These are phyloP conservation scores for Aureobasidium pullulans DNA, from an alignment of 2,329 filamentous ascomycete genomes.

Conservation along the genomic window DNA sequence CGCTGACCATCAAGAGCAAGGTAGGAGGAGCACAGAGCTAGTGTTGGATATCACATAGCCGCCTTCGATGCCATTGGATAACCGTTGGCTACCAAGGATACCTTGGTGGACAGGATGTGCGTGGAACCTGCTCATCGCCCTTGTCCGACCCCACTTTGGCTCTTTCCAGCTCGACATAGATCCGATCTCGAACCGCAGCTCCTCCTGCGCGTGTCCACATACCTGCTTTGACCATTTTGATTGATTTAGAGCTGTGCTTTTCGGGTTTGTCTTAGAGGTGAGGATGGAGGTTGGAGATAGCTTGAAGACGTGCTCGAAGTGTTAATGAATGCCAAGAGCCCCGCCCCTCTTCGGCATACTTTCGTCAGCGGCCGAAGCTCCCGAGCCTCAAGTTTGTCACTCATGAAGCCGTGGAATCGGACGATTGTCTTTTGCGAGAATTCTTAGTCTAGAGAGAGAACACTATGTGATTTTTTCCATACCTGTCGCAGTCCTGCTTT, in stretches of 20 bases:
- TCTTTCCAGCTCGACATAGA: background rate
- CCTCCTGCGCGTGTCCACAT: slow-evolving; percentile 35
- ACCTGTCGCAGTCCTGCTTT: no score
- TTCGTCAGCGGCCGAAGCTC: background rate
- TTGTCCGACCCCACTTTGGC: slow-evolving; percentile 18
- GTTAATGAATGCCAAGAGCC: slow-evolving; percentile 1
- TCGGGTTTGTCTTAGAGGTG: background rate
- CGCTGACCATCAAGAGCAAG: background rate
- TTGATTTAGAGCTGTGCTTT: slow-evolving; percentile 34
- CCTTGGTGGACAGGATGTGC: slow-evolving; percentile 20
- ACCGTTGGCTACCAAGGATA: slow-evolving; percentile 9
- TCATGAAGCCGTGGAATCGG: background rate
- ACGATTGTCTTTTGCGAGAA: no score
- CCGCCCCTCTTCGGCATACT: background rate
- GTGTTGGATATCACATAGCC: background rate
- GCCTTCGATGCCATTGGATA: background rate
- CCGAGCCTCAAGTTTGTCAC: background rate
- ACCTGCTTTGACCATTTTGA: slow-evolving; percentile 99
- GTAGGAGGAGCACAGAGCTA: background rate
- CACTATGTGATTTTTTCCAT: no score
- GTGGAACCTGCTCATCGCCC: slow-evolving; percentile 34
- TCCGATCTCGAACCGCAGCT: background rate
- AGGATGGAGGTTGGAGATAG: background rate
- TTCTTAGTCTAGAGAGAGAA: no score
- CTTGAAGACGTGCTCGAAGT: background rate